Evolutionary conservation across 169 alveolate species (phyloP).

Genomic region (Babesia microti): DNA sequence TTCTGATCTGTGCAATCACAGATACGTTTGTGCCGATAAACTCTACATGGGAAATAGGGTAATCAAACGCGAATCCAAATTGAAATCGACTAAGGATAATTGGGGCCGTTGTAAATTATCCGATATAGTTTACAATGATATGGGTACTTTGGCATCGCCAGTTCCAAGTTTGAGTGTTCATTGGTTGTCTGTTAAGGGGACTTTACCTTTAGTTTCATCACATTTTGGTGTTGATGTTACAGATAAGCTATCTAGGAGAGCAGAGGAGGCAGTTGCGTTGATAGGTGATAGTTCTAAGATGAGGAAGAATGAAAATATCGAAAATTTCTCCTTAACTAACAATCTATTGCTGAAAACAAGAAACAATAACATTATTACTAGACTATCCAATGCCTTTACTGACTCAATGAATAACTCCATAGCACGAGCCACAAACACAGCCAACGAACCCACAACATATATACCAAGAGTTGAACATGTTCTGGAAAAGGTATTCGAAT

Average conservation of each 20-base stretch:
- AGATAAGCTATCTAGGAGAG: conserved; percentile 9
- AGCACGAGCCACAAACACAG: conserved; percentile 8
- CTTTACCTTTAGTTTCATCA: conserved; percentile 23
- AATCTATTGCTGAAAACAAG: too few species aligned
- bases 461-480: conserved; percentile 38
- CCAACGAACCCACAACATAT: conserved; percentile 1
- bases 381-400: too few species aligned
- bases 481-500: conserved; percentile 25
- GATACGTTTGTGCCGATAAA: conserved; percentile 37
- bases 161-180: conserved; percentile 40
- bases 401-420: conserved; percentile 1
- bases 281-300: too few species aligned
- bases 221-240: conserved; percentile 25
- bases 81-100: conserved; percentile 15
- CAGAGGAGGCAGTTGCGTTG: too few species aligned
- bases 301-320: too few species aligned
- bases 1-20: conserved; percentile 31
- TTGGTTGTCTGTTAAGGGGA: conserved; percentile 35
- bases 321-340: too few species aligned
- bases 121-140: conserved; percentile 22
- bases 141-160: conserved; percentile 39
- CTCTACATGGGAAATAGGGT: conserved; percentile 42
- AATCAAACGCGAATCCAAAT: conserved; percentile 36
- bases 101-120: conserved; percentile 40
- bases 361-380: too few species aligned